phyloP scores from a whole-genome alignment of 108 stramenopile genomes.

The Fragilaria radians region DNA sequence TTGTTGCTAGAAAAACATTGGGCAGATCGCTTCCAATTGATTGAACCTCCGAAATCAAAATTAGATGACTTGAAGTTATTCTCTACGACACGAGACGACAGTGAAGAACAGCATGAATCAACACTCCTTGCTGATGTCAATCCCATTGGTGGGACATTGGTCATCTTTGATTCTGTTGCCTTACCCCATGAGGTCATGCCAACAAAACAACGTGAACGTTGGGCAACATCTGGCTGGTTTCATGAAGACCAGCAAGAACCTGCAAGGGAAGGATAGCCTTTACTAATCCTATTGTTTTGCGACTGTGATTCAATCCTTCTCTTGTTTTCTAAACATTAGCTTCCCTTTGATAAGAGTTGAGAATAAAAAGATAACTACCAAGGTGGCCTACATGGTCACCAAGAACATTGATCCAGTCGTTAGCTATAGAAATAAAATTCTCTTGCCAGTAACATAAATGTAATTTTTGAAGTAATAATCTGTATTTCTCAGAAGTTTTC shows the following conservation, averaged over 20 bases:
- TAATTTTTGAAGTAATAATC: too few relatives aligned
- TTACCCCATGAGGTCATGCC: conserved; percentile 60
- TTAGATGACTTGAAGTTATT: not conserved
- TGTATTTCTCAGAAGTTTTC: too few relatives aligned
- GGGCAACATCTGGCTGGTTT: conserved; percentile 53
- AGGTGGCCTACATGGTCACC: too few relatives aligned
- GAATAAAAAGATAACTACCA: too few relatives aligned
- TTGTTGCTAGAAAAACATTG: conserved; percentile 20
- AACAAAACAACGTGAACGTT: conserved; percentile 36
- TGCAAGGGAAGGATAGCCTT: too few relatives aligned
- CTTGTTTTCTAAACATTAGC: too few relatives aligned
- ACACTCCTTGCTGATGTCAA: conserved; percentile 25
- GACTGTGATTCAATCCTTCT: too few relatives aligned
- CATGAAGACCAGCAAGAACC: conserved; percentile 47
- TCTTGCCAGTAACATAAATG: too few relatives aligned
- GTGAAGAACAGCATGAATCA: conserved; percentile 8
- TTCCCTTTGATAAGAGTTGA: too few relatives aligned
- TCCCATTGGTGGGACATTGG: conserved; percentile 35
- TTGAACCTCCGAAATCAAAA: conserved; percentile 38
- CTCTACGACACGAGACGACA: not conserved
- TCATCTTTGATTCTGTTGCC: conserved; percentile 53
- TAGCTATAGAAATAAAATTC: too few relatives aligned
- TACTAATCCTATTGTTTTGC: too few relatives aligned
- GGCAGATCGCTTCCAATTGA: conserved; percentile 34
- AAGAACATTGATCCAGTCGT: too few relatives aligned